Evolutionary conservation across 495 filamentous ascomycete genomes (phyloP).

Genomic region (Tuber calosporum): DNA sequence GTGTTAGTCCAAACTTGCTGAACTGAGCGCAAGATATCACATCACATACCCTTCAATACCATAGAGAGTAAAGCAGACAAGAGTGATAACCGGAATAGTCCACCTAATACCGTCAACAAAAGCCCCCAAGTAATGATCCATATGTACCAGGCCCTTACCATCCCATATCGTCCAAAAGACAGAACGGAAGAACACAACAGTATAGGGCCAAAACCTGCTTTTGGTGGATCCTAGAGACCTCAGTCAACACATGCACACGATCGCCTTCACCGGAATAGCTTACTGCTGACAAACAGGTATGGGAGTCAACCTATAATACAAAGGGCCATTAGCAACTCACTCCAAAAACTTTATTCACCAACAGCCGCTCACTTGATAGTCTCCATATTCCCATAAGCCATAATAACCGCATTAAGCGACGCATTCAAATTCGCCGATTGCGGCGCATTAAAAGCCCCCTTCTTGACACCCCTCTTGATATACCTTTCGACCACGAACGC

Average conservation of each 20-base stretch:
- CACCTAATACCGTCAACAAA: constrained; percentile 41
- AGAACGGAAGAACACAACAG: constrained; percentile 65
- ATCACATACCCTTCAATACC: constrained; percentile 55
- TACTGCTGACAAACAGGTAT: constrained; percentile 69
- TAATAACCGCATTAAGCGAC: constrained; percentile 55
- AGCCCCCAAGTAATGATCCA: not conserved
- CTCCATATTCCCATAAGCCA: constrained; percentile 67
- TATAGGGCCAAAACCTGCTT: constrained; percentile 69
- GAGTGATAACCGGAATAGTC: constrained; percentile 58
- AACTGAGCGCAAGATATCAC: not conserved
- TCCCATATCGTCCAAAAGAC: constrained; percentile 61
- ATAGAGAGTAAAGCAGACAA: constrained; percentile 67
- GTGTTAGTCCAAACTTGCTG: not conserved
- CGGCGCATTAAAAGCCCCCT: constrained; percentile 40
- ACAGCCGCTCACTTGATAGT: constrained; percentile 49
- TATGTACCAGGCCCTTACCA: constrained; percentile 43
- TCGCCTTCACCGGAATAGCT: constrained; percentile 20
- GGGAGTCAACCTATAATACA: constrained; percentile 50
- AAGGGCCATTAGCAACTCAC: not conserved
- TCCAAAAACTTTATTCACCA: not conserved
- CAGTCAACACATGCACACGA: constrained; percentile 1
- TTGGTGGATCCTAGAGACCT: constrained; percentile 55
- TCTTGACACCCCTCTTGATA: constrained; percentile 54
- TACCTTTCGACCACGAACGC: constrained; percentile 62
- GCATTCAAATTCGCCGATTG: constrained; percentile 49